Base-by-base conservation (phyloP, 2,329 filamentous ascomycete species). In the Botrytis elliptica region DNA sequence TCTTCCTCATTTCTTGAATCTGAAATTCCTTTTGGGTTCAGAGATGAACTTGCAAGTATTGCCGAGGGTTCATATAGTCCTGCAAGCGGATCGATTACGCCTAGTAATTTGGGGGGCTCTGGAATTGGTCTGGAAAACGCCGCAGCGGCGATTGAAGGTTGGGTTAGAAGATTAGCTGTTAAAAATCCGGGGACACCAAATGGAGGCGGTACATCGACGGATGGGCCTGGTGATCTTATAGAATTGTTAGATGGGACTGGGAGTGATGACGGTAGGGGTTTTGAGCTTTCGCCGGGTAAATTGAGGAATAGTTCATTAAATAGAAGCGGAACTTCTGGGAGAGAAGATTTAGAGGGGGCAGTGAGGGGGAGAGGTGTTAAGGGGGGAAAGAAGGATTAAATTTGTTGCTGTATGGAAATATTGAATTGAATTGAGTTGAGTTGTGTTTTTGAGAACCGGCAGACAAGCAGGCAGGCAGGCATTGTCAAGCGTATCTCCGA, bases 101-200 rank as follows among this genome's bases (percentile, higher is more conserved):
- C 84, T 67, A 85, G 87, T 65, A 86, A 86, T 22, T 85, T 83
- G 4, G 85, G 87, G 1, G 70, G 72, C 25, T 71, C 59, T 33
- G 81, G 84, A 10, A 83, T 84, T 1, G 84, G 86, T 12, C 84
- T 98, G 4, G 94, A 97, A 79, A 93, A 95, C 76, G 91, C 97
- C 16, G 94, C 95, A 1, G 92, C 93, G 9, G 92, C 92, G 3
- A 91, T 98, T 44, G 96, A 98, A 83, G 92, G 91, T 1, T 99
- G 96, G 94, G 86, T 98, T 74, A 88, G 95, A 75, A 93, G 94
- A 75, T 90, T 97, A 55, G 93, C 94, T 74, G 85, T 87, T 9
- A 91, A 91, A 79, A 86, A 88, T 7, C 86, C 87, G 1, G 78
- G 83, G 33, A 38, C 70, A 55, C 57, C 55, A 14, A 82, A 84